Percentiles rank a stretch among this genome's conserved stretches.
Evolutionary conservation across 2,329 filamentous ascomycete genomes (phyloP).

Genomic region (Purpureocillium takamizusanense): DNA sequence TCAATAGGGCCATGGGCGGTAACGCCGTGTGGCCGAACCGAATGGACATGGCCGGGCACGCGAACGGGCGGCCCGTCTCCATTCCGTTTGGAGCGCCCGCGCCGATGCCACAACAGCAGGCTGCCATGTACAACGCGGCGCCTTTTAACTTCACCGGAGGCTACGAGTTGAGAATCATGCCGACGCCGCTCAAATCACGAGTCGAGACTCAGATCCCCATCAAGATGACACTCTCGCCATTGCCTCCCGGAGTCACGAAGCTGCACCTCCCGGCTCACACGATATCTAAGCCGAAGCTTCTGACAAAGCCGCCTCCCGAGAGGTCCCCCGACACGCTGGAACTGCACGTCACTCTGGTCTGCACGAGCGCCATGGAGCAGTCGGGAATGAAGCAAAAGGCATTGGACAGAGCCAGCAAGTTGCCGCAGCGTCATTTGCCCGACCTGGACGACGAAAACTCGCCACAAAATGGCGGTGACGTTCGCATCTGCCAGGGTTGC

Average conservation of each 20-base stretch:
- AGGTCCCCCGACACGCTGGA: slow-evolving; percentile 67
- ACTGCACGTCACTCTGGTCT: slow-evolving; percentile 74
- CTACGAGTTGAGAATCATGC: slow-evolving; percentile 49
- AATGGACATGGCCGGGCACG: slow-evolving; percentile 13
- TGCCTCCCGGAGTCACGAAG: slow-evolving; percentile 68
- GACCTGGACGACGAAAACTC: slow-evolving; percentile 50
- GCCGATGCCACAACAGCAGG: slow-evolving; percentile 19
- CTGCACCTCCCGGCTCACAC: slow-evolving; percentile 83
- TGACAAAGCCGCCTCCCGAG: slow-evolving; percentile 61
- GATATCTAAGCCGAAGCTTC: slow-evolving; percentile 87
- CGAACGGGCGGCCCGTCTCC: slow-evolving; percentile 11
- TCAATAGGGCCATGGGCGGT: slow-evolving; percentile 21
- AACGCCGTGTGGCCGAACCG: slow-evolving; percentile 26
- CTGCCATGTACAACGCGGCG: slow-evolving; percentile 14
- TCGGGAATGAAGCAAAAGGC: slow-evolving; percentile 58
- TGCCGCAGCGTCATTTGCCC: slow-evolving; percentile 27
- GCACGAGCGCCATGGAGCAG: slow-evolving; percentile 83
- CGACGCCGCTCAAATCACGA: slow-evolving; percentile 71
- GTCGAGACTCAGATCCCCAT: slow-evolving; percentile 96
- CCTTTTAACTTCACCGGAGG: slow-evolving; percentile 21
- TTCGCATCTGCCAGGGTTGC: slow-evolving; percentile 86
- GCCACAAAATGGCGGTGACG: slow-evolving; percentile 83
- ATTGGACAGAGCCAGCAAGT: slow-evolving; percentile 42
- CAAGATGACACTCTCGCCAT: slow-evolving; percentile 65
- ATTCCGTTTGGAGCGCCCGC: slow-evolving; percentile 16